phyloP scores from a whole-genome alignment of 2,329 filamentous ascomycete genomes.

The Conoideocrella luteorostrata region DNA sequence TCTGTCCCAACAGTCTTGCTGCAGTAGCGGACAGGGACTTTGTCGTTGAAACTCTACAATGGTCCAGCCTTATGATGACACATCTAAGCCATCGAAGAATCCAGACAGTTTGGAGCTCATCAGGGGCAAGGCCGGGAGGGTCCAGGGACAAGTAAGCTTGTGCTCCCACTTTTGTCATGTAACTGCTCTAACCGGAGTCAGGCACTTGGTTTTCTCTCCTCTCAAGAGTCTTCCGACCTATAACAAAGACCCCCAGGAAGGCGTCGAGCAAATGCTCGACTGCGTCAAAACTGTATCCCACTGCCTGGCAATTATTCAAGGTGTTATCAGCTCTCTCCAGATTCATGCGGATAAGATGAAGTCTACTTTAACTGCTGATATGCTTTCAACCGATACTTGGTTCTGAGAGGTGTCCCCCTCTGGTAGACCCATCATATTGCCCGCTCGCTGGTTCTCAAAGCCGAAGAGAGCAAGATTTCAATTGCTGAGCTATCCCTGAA shows the following conservation, averaged over 20 bases:
- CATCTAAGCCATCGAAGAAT: constrained; percentile 14
- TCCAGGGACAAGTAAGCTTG: constrained; percentile 15
- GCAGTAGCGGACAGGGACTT: constrained; percentile 68
- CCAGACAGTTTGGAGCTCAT: constrained; percentile 18
- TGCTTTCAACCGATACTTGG: constrained; percentile 13
- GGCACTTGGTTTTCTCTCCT: constrained; percentile 1
- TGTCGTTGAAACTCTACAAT: constrained; percentile 57
- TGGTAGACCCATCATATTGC: constrained; percentile 12
- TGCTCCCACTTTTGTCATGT: background rate
- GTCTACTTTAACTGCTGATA: constrained; percentile 7
- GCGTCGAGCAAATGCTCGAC: background rate
- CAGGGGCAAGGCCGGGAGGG: constrained; percentile 20
- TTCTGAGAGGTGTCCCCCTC: constrained; percentile 10
- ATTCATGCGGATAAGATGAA: constrained; percentile 8
- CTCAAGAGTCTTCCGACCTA: constrained; percentile 6
- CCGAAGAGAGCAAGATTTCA: constrained; percentile 8
- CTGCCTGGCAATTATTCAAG: constrained; percentile 1
- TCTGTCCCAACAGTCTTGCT: constrained; percentile 65
- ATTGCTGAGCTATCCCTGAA: constrained; percentile 8
- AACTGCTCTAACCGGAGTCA: background rate
- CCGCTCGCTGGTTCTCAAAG: constrained; percentile 7
- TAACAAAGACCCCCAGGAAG: constrained; percentile 7
- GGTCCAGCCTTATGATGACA: constrained; percentile 10
- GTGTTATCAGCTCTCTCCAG: constrained; percentile 4
- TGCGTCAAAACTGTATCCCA: constrained; percentile 3